A percentile compares a stretch with the other conserved stretches of the same genome.
Evolutionary conservation across 2,329 filamentous ascomycete genomes (phyloP).

Genomic region (Pyrenophora seminiperda): DNA sequence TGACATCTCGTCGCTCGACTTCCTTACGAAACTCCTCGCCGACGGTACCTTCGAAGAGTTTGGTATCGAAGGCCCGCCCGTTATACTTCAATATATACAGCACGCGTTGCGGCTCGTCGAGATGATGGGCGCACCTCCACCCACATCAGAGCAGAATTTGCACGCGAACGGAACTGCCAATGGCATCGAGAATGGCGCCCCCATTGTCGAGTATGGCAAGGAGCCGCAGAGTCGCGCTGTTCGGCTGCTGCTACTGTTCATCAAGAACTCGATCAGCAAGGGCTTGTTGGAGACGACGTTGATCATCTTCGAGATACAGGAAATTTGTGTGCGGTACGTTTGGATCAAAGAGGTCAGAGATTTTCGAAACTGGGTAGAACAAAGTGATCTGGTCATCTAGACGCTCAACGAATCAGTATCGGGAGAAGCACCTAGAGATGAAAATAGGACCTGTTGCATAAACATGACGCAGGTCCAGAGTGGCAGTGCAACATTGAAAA

Average conservation of each 20-base stretch:
- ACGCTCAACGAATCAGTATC: constrained; percentile 13
- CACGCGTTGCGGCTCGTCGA: constrained; percentile 46
- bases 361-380: constrained; percentile 41
- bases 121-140: constrained; percentile 28
- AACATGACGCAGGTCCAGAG: neutral
- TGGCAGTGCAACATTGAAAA: neutral
- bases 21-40: constrained; percentile 47
- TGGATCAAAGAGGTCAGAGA: constrained; percentile 50
- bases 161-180: constrained; percentile 4
- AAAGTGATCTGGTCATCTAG: constrained; percentile 8
- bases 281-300: constrained; percentile 35
- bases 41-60: constrained; percentile 27
- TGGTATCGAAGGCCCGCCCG: constrained; percentile 35
- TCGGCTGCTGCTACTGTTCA: constrained; percentile 46
- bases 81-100: constrained; percentile 45
- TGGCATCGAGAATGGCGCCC: constrained; percentile 1
- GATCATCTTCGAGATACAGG: constrained; percentile 49
- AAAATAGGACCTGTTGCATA: neutral
- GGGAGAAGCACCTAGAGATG: neutral
- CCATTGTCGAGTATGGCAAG: constrained; percentile 33
- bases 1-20: constrained; percentile 45
- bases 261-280: constrained; percentile 46
- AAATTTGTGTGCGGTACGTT: constrained; percentile 48
- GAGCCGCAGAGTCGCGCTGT: constrained; percentile 47
- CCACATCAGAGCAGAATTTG: constrained; percentile 5